Percentiles rank a stretch among this genome's conserved stretches.
Conservation (phyloP, 2,329 filamentous ascomycete genomes). For the Diaporthe citriasiana region DNA sequence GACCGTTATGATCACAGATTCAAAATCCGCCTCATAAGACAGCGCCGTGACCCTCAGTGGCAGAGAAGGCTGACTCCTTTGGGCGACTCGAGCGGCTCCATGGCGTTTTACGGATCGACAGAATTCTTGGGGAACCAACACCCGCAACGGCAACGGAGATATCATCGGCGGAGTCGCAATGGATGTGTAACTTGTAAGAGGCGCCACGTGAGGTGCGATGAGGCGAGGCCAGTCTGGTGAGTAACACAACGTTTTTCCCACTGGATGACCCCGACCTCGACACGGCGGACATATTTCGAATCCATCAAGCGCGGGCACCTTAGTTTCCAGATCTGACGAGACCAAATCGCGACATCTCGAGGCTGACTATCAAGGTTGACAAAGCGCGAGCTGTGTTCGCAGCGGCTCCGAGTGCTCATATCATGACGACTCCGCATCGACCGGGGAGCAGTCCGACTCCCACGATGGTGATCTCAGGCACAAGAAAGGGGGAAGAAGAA, state of each 20-base stretch:
- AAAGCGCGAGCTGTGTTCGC: slow-evolving; percentile 61
- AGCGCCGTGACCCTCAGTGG: background rate
- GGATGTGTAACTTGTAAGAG: slow-evolving; percentile 56
- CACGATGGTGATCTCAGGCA: background rate
- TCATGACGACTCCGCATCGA: slow-evolving; percentile 43
- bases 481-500: background rate
- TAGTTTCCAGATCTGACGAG: background rate
- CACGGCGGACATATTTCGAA: background rate
- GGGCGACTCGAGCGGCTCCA: background rate
- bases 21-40: background rate
- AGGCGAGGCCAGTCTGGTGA: slow-evolving; percentile 61
- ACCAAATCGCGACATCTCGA: background rate
- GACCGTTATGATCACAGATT: background rate
- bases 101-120: slow-evolving; percentile 27
- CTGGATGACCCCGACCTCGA: background rate
- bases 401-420: slow-evolving; percentile 59
- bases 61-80: too few relatives aligned
- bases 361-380: slow-evolving; percentile 35
- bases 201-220: slow-evolving; percentile 62
- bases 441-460: slow-evolving; percentile 40
- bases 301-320: background rate
- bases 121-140: background rate
- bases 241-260: slow-evolving; percentile 42
- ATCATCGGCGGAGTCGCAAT: slow-evolving; percentile 55
- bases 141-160: slow-evolving; percentile 54